A percentile compares a stretch with the other conserved stretches of the same genome.
Conservation (phyloP, 345 rosid genomes). For the Streptanthus diversifolius region DNA sequence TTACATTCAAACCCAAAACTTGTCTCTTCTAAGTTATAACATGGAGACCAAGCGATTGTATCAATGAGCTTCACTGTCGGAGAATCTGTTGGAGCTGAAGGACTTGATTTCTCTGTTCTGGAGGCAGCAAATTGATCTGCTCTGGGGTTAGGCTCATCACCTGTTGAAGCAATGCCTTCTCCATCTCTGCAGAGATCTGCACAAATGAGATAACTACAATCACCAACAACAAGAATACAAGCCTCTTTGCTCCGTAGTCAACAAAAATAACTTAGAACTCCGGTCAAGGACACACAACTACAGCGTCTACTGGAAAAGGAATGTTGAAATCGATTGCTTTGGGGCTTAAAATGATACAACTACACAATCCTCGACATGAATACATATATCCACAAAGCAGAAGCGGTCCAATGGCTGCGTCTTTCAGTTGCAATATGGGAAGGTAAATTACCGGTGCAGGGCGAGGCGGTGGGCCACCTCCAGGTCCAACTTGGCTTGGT, state of each 20-base stretch:
- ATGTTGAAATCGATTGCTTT: background rate
- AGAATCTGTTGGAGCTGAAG: slow-evolving; percentile 93
- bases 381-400: background rate
- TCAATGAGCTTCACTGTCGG: slow-evolving; percentile 51
- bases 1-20: slow-evolving; percentile 24
- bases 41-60: slow-evolving; percentile 8
- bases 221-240: background rate
- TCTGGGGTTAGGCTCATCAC: slow-evolving; percentile 98
- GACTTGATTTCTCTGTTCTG: slow-evolving; percentile 89
- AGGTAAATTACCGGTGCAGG: slow-evolving; percentile 51
- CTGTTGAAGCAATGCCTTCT: slow-evolving; percentile 93
- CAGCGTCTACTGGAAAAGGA: background rate
- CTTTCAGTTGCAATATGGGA: background rate
- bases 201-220: slow-evolving; percentile 1
- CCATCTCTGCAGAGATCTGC: slow-evolving; percentile 92
- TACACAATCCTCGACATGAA: background rate
- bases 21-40: slow-evolving; percentile 13
- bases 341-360: background rate
- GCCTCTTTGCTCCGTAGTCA: background rate
- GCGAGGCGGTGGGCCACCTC: slow-evolving; percentile 59
- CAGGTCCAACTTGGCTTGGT: slow-evolving; percentile 56
- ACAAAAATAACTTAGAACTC: background rate
- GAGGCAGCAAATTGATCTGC: slow-evolving; percentile 80
- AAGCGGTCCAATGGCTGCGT: background rate
- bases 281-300: background rate